Evolutionary conservation across 306 rosid genomes (phyloP), one percentile per base, ranked within the genome.

Genomic region (Glycine tomentella): DNA sequence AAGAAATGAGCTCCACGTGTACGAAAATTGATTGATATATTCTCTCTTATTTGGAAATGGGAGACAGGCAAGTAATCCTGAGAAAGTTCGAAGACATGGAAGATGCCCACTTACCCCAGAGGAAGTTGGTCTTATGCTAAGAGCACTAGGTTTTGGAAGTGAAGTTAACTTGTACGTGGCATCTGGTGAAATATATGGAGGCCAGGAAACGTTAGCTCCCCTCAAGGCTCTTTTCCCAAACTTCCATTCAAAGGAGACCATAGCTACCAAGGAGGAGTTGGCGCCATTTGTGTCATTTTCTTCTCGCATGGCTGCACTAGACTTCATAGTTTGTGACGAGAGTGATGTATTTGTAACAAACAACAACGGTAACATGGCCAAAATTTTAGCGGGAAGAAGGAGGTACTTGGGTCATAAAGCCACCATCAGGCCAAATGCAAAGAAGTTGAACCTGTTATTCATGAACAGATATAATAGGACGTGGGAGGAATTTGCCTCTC

Each of bases 291-390:
- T 84, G 3, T 74, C 97, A 40, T 95, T 92, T 84, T 91, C 99
- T 74, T 91, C 99, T 72, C 99, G 99, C 72, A 89, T 90, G 97
- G 99, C 99, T 61, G 99, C 99, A 2, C 89, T 95, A 12, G 99
- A 95, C 74, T 95, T 78, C 77, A 78, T 86, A 40, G 97, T 92
- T 62, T 91, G 92, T 14, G 97, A 92, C 58, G 91, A 89, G 77
- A 95, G 99, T 55, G 92, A 90, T 62, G 97, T 95, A 77, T 93
- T 95, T 20, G 90, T 89, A 80, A 81, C 97, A 55, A 95, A 95
- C 84, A 95, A 95, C 87, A 95, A 95, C n/a, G 99, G 99, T 7
- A 95, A 95, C 80, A 95, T 95, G 99, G 99, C 99, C 15, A 91
- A 84, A 87, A 95, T 95, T 56, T 84, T 95, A 78, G 97, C 99